These are phyloP conservation scores for Phytophthora boehmeriae DNA, from an alignment of 352 stramenopile species.

Conservation along the genomic window DNA sequence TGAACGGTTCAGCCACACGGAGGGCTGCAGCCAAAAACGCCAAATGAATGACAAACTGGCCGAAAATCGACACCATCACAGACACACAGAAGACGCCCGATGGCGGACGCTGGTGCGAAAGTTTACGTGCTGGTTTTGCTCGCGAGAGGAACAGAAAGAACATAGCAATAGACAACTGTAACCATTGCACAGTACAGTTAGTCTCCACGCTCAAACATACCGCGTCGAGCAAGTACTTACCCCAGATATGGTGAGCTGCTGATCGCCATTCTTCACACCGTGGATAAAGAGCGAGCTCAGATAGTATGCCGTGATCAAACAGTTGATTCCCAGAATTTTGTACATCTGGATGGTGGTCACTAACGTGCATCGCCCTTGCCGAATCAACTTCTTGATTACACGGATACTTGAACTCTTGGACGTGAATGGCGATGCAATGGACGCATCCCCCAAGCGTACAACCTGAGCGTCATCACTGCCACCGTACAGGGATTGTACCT, in stretches of 20 bases:
- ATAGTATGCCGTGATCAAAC: constrained; percentile 97
- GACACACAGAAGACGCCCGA: constrained; percentile 94
- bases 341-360: constrained; percentile 99
- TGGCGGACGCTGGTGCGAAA: constrained; percentile 94
- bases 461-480: constrained; percentile 89
- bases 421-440: constrained; percentile 99
- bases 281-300: constrained; percentile 97
- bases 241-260: constrained; percentile 85
- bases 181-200: constrained; percentile 43
- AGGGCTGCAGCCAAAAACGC: constrained; percentile 91
- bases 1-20: constrained; percentile 90
- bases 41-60: constrained; percentile 98
- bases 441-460: constrained; percentile 98
- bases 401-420: constrained; percentile 92
- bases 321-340: constrained; percentile 99
- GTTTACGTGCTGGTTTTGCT: constrained; percentile 93
- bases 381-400: constrained; percentile 95
- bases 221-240: constrained; percentile 20
- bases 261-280: constrained; percentile 99
- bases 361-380: constrained; percentile 98
- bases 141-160: constrained; percentile 59
- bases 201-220: constrained; percentile 70
- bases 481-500: constrained; percentile 78
- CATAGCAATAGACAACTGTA: constrained; percentile 78
- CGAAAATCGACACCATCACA: constrained; percentile 93